phyloP scores from a whole-genome alignment of 768 basidiomycete species.

The Fibroporia radiculosa region DNA sequence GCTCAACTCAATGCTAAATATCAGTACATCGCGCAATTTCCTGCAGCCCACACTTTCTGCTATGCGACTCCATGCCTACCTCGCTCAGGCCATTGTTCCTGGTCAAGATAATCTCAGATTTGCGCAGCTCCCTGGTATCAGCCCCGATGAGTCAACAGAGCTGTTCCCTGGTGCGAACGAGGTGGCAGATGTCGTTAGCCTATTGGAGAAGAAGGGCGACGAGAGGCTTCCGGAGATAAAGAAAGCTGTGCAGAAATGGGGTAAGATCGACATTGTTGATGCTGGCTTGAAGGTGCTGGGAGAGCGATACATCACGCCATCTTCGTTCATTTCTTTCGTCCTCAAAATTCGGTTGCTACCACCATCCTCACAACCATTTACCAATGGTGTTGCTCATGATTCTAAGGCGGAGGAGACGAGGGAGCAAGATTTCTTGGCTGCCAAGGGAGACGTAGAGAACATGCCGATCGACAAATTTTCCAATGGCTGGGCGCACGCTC shows the following conservation, averaged over 20 bases:
- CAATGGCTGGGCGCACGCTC: constrained; percentile 76
- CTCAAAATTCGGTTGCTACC: constrained; percentile 74
- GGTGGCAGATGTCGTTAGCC: constrained; percentile 36
- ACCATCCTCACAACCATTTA: constrained; percentile 30
- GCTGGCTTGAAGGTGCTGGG: constrained; percentile 89
- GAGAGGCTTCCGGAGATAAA: constrained; percentile 42
- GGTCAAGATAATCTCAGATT: constrained; percentile 38
- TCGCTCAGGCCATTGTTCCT: constrained; percentile 77
- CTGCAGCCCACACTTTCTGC: constrained; percentile 67
- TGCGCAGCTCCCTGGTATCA: constrained; percentile 75
- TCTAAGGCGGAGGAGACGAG: constrained; percentile 41
- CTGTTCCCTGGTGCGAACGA: constrained; percentile 33
- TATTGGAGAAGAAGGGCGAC: constrained; percentile 47
- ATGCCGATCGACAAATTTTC: constrained; percentile 31
- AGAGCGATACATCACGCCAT: constrained; percentile 81
- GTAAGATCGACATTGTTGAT: constrained; percentile 69
- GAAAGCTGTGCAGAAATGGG: constrained; percentile 65
- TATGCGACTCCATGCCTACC: constrained; percentile 77
- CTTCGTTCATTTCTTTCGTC: constrained; percentile 79
- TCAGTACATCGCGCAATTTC: constrained; percentile 85
- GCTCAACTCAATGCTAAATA: constrained; percentile 74
- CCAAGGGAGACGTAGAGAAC: constrained; percentile 58
- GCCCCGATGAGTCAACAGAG: constrained; percentile 38
- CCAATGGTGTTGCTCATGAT: constrained; percentile 31
- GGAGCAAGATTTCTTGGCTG: constrained; percentile 63